Percentiles rank a stretch among this genome's conserved stretches.
Conservation (phyloP, 495 filamentous ascomycete species). For the Neurospora cerealis region DNA sequence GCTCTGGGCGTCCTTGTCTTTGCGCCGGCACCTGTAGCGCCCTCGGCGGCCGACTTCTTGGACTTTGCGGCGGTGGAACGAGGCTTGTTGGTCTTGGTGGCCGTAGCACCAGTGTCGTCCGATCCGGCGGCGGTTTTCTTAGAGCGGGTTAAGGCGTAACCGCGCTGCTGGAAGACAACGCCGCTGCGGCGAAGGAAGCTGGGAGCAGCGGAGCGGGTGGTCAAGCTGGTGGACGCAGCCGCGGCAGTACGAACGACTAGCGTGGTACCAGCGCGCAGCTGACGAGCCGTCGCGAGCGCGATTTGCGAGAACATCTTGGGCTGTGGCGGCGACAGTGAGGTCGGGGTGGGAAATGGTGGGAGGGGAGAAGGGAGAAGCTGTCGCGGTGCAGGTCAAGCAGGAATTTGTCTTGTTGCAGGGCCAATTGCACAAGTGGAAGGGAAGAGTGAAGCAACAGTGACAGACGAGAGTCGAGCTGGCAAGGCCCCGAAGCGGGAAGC, state of each 20-base stretch:
- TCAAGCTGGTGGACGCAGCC: not conserved
- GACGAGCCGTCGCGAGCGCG: constrained; percentile 16
- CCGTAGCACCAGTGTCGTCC: not conserved
- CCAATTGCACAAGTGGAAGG: not conserved
- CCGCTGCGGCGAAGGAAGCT: not conserved
- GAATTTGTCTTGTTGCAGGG: constrained; percentile 9
- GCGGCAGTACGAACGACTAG: constrained; percentile 1
- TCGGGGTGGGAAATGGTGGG: constrained; percentile 1
- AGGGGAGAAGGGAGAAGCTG: not conserved
- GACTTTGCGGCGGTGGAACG: constrained; percentile 3
- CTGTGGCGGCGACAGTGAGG: not conserved
- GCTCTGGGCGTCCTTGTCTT: constrained; percentile 4
- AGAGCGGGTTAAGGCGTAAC: not conserved
- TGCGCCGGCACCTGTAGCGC: constrained; percentile 5
- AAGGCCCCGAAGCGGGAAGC: not conserved
- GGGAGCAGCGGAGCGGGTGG: not conserved
- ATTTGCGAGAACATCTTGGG: constrained; percentile 21
- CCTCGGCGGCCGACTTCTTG: constrained; percentile 6
- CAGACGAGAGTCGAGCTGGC: not conserved
- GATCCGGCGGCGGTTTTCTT: not conserved
- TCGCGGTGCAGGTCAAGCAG: not conserved
- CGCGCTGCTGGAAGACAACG: constrained; percentile 8
- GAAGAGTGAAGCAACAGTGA: not conserved
- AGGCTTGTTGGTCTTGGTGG: constrained; percentile 15
- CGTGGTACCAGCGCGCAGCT: constrained; percentile 7